Evolutionary conservation across 768 basidiomycete genomes (phyloP).

Genomic region (Mrakia hoshinonis): DNA sequence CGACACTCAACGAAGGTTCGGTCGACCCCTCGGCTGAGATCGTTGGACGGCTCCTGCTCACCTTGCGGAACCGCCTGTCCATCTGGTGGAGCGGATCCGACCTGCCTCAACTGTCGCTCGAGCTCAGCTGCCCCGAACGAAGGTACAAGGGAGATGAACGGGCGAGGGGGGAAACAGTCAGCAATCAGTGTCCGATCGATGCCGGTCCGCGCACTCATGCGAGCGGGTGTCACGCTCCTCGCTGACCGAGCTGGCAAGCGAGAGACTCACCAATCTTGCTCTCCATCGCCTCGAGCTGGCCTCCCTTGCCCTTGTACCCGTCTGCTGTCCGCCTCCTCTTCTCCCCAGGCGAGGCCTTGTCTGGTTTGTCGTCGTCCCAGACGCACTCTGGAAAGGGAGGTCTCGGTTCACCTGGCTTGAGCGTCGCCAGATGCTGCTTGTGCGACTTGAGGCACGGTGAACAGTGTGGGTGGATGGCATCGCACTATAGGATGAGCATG

Average conservation of each 20-base stretch:
- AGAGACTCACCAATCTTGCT: conserved; percentile 4
- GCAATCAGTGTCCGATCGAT: neutral
- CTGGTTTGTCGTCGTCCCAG: conserved; percentile 16
- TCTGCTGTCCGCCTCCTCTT: neutral
- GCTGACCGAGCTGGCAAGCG: neutral
- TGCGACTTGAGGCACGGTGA: too few relatives aligned
- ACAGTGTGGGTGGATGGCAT: too few relatives aligned
- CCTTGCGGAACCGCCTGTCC: neutral
- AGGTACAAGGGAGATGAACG: neutral
- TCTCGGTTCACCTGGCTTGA: too few relatives aligned
- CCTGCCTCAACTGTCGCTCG: conserved; percentile 3
- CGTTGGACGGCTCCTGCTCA: too few relatives aligned
- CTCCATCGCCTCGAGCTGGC: conserved; percentile 7
- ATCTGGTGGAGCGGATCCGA: neutral
- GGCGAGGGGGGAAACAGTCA: neutral
- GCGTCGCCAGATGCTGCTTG: too few relatives aligned
- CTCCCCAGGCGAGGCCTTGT: neutral
- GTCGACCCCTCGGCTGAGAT: too few relatives aligned
- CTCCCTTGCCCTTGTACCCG: neutral
- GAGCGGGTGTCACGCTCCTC: neutral
- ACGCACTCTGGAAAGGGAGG: conserved; percentile 11
- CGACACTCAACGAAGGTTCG: too few relatives aligned
- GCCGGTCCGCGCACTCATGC: neutral
- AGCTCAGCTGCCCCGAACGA: neutral
- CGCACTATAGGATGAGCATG: too few relatives aligned